Evolutionary conservation across 371 early-diverging fungal genomes (phyloP).

Genomic region (Mortierella sp.): DNA sequence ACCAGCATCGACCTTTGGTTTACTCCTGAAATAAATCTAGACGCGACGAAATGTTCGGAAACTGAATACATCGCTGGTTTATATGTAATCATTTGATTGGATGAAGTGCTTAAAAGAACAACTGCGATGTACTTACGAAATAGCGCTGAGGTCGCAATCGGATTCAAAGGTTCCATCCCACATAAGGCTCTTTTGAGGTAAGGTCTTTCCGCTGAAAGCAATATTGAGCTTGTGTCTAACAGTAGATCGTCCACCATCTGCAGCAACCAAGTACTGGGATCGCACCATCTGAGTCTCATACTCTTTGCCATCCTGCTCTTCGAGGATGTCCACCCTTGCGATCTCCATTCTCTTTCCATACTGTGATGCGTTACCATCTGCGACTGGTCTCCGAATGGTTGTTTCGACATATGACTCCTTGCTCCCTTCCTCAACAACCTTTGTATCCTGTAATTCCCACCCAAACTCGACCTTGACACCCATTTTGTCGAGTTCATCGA

Average conservation of each 20-base stretch:
- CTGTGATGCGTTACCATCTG: slow-evolving; percentile 8
- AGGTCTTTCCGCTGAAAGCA: slow-evolving; percentile 34
- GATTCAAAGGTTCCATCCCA: slow-evolving; percentile 24
- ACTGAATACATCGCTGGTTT: too few relatives aligned
- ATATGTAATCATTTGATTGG: too few relatives aligned
- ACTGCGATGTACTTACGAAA: slow-evolving; percentile 22
- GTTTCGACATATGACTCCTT: slow-evolving; percentile 22
- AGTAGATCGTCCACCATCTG: slow-evolving; percentile 53
- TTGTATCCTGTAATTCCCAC: slow-evolving; percentile 41
- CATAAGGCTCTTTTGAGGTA: slow-evolving; percentile 9
- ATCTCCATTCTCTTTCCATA: slow-evolving; percentile 5
- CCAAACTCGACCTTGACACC: slow-evolving; percentile 35
- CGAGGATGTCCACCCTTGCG: slow-evolving; percentile 3
- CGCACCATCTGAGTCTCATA: slow-evolving; percentile 17
- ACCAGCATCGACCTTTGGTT: not conserved
- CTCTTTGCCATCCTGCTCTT: slow-evolving; percentile 17
- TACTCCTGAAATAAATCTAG: not conserved
- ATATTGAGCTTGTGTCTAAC: slow-evolving; percentile 49
- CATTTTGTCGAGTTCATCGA: slow-evolving; percentile 21
- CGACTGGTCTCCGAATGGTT: slow-evolving; percentile 12
- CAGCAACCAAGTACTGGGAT: slow-evolving; percentile 49
- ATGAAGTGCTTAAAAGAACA: not conserved
- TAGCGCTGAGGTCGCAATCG: slow-evolving; percentile 6
- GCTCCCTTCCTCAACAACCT: slow-evolving; percentile 10
- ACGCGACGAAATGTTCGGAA: not conserved